Evolutionary conservation across 1,139 yeast genomes (phyloP), one percentile per base, ranked within the genome.

Genomic region (Tardiomyces blankii): DNA sequence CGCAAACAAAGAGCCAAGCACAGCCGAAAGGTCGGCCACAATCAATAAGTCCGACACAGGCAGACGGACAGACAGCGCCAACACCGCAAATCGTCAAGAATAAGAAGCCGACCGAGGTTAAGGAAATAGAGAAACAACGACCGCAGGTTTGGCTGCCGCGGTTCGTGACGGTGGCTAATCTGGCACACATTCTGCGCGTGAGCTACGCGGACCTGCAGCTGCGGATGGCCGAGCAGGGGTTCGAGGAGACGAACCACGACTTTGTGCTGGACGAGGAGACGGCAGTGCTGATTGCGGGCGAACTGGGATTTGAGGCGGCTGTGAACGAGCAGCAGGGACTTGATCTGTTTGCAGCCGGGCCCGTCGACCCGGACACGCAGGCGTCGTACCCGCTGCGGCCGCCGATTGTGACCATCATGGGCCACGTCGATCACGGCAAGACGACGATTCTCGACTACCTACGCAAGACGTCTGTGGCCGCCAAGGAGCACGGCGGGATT

Each of bases 371-470:
- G 9, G 74, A 75, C 40, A 44, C 44, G 11, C 39, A 45, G 4
- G 46, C 51, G 1, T 44, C 63, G 19, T 63, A 83, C 51, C 78
- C 78, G 45, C 72, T 80, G 14, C 71, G 98, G 53, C 88, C 98
- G 0, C 98, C 99, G 0, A 83, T 91, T 23, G 96, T 91, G 1
- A 89, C 98, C 0, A 86, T 91, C 45, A 91, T 91, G 97, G 99
- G 99, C 4, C 99, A 91, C 64, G 98, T 91, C 39, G 99, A 91
- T 63, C 99, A 91, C 61, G 99, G 99, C 1, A 91, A 91, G 61
- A 91, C 99, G 1, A 89, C 98, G 0, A 82, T 91, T 52, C 72
- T 91, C 49, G 98, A 93, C 61, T 77, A 79, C 55, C 68, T 93
- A 55, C 73, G 97, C 43, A 87, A 86, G 54, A 82, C 95, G 0